A percentile compares a stretch with the other conserved stretches of the same genome.
Conservation (phyloP, 176 grass and related monocot genomes). For the Zoysia japonica region DNA sequence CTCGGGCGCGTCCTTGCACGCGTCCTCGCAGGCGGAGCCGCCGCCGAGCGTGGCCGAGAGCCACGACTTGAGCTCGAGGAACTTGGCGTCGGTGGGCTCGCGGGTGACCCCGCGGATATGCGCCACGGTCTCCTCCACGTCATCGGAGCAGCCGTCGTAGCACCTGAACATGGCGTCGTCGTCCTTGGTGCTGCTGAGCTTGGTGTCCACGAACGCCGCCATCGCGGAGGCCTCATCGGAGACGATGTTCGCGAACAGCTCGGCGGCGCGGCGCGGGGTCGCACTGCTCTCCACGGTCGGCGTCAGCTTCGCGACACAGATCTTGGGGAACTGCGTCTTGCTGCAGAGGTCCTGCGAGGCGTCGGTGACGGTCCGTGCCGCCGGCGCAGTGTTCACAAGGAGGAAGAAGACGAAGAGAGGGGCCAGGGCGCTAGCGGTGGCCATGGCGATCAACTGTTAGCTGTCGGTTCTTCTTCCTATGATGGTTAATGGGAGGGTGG, state of each 20-base stretch:
- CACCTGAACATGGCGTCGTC: constrained; percentile 26
- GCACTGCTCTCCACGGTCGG: constrained; percentile 38
- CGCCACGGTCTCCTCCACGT: constrained; percentile 50
- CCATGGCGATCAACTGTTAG: background rate
- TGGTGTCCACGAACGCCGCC: constrained; percentile 36
- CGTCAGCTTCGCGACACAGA: constrained; percentile 24
- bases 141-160: constrained; percentile 51
- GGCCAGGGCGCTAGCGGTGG: background rate
- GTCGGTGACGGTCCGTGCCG: background rate
- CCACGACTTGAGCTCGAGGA: constrained; percentile 54
- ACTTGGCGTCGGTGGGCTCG: constrained; percentile 48
- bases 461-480: background rate
- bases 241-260: constrained; percentile 43
- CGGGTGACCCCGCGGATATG: constrained; percentile 42
- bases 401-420: constrained; percentile 8
- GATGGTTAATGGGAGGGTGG: background rate
- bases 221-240: constrained; percentile 21
- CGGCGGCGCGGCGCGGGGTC: constrained; percentile 35
- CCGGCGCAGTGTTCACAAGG: background rate
- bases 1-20: constrained; percentile 37
- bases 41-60: constrained; percentile 43
- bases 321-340: constrained; percentile 48
- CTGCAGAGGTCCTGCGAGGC: constrained; percentile 45
- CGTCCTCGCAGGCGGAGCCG: constrained; percentile 45
- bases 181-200: background rate